Base-by-base conservation (phyloP, 805 yeast species). In the Hanseniaspora vineae region DNA sequence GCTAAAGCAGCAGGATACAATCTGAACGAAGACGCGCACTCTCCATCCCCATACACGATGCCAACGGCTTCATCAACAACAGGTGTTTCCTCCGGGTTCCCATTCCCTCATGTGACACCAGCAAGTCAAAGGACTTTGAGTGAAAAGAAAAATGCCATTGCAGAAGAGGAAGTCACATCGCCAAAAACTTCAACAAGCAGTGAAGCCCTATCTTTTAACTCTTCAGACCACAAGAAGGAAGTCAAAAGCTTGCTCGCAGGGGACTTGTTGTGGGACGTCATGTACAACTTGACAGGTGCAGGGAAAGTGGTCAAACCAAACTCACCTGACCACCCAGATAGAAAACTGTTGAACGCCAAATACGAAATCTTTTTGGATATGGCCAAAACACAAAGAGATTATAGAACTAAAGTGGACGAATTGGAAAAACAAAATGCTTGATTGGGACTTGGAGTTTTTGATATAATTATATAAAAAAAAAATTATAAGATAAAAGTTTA, bases 331-430 rank as follows among this genome's bases (percentile, higher is more conserved):
- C 75, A 76, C 50, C 78, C 84, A 0, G 95, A 86, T 64, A 72
- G 87, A 57, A 69, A 71, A 55, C 70, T 92, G 51, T 72, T 92
- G 61, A 68, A 75, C 50, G 83, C 81, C 39, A 92, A 92, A 66
- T 92, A 87, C 70, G 75, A 78, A 65, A 77, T 90, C 42, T 88
- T 87, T 73, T 69, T 86, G 48, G 96, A 90, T 59, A 92, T 86
- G 77, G 87, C 94, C 42, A 76, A 70, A 55, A 75, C 82, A 31
- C 97, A 92, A 66, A 81, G 75, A 57, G 77, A 72, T 57, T 90
- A 86, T 66, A 76, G 97, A 62, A 64, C 68, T 20, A 60, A 76
- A 68, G 87, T 90, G 43, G 84, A 80, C 54, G 63, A n/a, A 37
- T 18, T 37, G 19, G 40, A 37, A 37, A 23, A 33, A 33, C 37